Conservation (phyloP, 75 land plant species). For the Pinus albicaulis region DNA sequence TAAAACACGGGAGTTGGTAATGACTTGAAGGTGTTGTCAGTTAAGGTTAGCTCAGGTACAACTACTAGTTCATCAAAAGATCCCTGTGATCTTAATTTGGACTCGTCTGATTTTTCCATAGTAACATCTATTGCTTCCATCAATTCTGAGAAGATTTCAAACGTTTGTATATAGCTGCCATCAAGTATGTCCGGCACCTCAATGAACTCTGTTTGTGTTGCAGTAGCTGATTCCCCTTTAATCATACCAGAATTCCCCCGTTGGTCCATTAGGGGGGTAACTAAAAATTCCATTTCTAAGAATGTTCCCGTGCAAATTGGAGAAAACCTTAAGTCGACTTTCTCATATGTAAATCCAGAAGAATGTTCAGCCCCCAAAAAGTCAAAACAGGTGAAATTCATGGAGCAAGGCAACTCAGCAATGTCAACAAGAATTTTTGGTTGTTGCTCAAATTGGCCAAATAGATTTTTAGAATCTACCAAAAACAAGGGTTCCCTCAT, state of each 20-base stretch:
- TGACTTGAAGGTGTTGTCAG: conserved; percentile 51
- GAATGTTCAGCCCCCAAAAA: background rate
- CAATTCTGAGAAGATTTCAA: background rate
- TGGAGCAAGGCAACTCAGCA: background rate
- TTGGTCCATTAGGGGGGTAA: background rate
- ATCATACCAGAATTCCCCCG: background rate
- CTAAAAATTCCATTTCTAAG: background rate
- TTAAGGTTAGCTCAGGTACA: conserved; percentile 43
- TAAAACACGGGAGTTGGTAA: conserved; percentile 48
- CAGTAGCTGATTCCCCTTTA: background rate
- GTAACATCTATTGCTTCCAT: conserved; percentile 3
- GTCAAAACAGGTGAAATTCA: background rate
- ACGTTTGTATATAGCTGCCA: background rate
- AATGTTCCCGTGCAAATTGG: background rate
- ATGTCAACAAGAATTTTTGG: background rate
- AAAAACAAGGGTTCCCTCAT: background rate
- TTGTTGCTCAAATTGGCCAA: background rate
- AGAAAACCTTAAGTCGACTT: background rate
- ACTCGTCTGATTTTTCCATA: conserved; percentile 3
- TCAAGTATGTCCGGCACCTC: conserved; percentile 5
- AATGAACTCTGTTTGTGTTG: background rate
- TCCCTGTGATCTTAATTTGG: conserved; percentile 12
- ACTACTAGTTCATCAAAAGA: conserved; percentile 42
- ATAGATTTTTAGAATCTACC: background rate
- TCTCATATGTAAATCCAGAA: background rate